Evolutionary conservation across 352 stramenopile genomes (phyloP).

Genomic region (Globisporangium canariense): DNA sequence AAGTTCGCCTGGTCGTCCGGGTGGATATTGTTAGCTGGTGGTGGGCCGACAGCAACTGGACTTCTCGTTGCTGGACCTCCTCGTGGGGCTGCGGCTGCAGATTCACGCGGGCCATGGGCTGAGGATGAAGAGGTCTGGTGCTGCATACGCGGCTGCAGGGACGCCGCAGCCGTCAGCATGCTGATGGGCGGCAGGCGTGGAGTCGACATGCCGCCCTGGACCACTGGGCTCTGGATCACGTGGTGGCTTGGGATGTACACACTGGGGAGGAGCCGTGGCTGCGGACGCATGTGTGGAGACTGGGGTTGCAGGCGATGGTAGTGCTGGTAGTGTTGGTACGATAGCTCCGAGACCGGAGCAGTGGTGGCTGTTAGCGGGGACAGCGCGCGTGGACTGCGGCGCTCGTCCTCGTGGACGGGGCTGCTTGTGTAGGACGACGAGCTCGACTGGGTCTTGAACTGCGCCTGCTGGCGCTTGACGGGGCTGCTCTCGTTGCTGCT

Average conservation of each 20-base stretch:
- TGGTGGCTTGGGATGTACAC: conserved; percentile 8
- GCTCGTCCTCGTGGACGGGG: conserved; percentile 1
- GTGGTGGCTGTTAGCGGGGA: background rate
- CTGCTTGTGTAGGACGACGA: background rate
- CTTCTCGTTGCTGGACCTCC: background rate
- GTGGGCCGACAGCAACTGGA: background rate
- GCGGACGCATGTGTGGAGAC: background rate
- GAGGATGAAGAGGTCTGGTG: conserved; percentile 12
- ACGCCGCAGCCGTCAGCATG: conserved; percentile 39
- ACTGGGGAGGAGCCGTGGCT: background rate
- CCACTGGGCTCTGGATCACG: background rate
- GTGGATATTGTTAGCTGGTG: background rate
- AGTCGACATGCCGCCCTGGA: conserved; percentile 8
- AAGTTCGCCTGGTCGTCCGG: conserved; percentile 26
- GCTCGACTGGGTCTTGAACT: background rate
- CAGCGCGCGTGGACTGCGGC: background rate
- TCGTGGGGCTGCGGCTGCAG: background rate
- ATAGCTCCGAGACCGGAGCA: background rate
- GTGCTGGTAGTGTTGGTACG: conserved; percentile 9
- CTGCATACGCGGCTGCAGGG: conserved; percentile 26
- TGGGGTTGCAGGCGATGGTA: conserved; percentile 3
- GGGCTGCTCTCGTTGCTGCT: conserved; percentile 1
- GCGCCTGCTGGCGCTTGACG: background rate
- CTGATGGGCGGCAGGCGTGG: conserved; percentile 44
- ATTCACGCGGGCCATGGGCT: background rate